Conservation (phyloP, 371 early-diverging fungal species). For the Entomophthora muscae region DNA sequence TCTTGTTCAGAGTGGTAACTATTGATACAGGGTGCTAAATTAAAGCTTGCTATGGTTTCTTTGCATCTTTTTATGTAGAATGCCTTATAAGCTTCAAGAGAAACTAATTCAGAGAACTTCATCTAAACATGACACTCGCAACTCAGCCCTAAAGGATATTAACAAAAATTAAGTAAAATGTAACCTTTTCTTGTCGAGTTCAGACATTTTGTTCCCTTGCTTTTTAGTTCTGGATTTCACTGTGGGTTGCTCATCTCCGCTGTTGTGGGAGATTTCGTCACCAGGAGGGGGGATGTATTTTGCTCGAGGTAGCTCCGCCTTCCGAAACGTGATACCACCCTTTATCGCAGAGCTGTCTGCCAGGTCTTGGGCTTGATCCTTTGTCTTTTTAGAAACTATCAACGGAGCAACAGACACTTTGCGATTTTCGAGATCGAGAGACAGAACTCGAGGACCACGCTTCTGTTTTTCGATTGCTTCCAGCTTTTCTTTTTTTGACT, state of each 20-base stretch:
- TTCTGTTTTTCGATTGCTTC: not conserved
- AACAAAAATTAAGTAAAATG: not conserved
- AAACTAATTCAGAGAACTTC: not conserved
- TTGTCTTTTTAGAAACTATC: not conserved
- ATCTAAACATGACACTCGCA: not conserved
- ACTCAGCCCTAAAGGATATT: not conserved
- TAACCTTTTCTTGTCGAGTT: not conserved
- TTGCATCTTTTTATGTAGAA: too few species aligned
- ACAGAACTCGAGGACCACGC: not conserved
- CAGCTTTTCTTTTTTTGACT: not conserved
- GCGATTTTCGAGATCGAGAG: not conserved
- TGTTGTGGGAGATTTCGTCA: not conserved
- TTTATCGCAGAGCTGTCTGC: not conserved
- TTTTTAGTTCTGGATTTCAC: not conserved
- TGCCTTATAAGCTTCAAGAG: too few species aligned
- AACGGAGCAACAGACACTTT: not conserved
- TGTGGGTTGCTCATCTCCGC: not conserved
- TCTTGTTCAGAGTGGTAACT: too few species aligned
- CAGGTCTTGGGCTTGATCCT: not conserved
- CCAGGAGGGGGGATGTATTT: not conserved
- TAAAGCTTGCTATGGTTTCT: too few species aligned
- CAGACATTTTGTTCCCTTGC: not conserved
- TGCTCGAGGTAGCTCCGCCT: not conserved
- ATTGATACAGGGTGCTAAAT: too few species aligned
- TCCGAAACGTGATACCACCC: not conserved